Base-by-base conservation (phyloP, 371 early-diverging fungal genomes). In the Dichotomocladium elegans region DNA sequence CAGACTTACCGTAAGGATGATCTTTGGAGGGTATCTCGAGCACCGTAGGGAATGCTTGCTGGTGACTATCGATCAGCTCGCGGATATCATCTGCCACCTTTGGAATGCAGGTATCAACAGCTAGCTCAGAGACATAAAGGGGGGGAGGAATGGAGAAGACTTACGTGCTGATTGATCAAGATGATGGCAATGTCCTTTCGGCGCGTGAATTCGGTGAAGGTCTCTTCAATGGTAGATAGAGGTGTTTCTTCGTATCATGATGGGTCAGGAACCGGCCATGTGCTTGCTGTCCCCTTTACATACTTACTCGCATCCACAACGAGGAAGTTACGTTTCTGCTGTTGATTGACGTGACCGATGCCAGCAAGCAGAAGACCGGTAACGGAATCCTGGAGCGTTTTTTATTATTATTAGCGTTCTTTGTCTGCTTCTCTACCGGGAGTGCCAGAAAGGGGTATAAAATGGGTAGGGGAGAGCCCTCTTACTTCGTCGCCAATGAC, bases 21-120 rank as follows among this genome's bases (percentile, higher is more conserved):
- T 99, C 98, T 79, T 99, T 99, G 47, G 96, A 96, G 53, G 99
- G 99, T 60, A 99, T 96, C 70, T 99, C 99, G 51, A 99, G 84
- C 12, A 99, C 81, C 9, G 97, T 92, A 9, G 99, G 99, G 72
- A 96, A 98, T 9, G 96, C 95, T 50, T 86, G 85, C 47, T 82
- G 79, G 69, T 98, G 88, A 46, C 86, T 91, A 61, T 98, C 99
- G 47, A 98, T 76, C 58, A 92, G 64, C 15, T 85, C 82, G 33
- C 99, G 83, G 54, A 98, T 96, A 57, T 88, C 85, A 54, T 98
- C 93, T 30, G 98, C 99, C 51, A 98, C 80, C 94, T 93, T 15
- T 37, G 37, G 7, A 37, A 30, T 9, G 2, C 19, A 15, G n/a
- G n/a, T n/a, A n/a, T n/a, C n/a, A n/a, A n/a, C n/a, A n/a, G n/a